Conservation (phyloP, 331 rosid species). For the Spiraea crenata region DNA sequence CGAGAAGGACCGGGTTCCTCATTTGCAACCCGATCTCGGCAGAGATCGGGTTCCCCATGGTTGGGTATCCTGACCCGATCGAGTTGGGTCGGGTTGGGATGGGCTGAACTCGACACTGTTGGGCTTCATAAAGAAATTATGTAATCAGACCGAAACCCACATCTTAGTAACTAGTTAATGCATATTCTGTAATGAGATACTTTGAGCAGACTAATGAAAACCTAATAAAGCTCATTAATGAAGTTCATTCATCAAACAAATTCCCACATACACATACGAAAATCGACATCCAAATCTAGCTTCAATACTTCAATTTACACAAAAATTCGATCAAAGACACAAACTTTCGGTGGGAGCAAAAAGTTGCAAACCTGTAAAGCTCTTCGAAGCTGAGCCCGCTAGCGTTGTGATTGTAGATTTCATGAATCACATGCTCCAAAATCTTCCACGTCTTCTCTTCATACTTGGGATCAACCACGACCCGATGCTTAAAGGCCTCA, state of each 20-base stretch:
- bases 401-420: constrained; percentile 86
- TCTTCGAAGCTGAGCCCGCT: constrained; percentile 96
- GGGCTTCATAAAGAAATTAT: no score
- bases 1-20: no score
- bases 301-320: no score
- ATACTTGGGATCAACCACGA: constrained; percentile 80
- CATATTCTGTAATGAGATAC: no score
- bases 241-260: not conserved
- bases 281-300: not conserved
- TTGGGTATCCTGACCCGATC: no score
- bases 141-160: not conserved
- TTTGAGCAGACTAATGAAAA: not conserved
- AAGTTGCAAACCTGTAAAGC: constrained; percentile 66
- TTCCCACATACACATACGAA: not conserved
- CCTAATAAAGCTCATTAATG: not conserved
- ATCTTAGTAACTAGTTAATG: no score
- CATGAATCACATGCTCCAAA: constrained; percentile 87
- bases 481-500: constrained; percentile 80
- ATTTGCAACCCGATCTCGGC: no score
- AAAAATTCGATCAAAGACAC: not conserved
- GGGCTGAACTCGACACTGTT: no score
- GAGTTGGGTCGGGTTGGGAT: no score
- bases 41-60: no score
- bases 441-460: constrained; percentile 92
- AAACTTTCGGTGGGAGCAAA: not conserved